A percentile compares a stretch with the other conserved stretches of the same genome.
Evolutionary conservation across 257 asterid species (phyloP).

Genomic region (Plantago ovata): DNA sequence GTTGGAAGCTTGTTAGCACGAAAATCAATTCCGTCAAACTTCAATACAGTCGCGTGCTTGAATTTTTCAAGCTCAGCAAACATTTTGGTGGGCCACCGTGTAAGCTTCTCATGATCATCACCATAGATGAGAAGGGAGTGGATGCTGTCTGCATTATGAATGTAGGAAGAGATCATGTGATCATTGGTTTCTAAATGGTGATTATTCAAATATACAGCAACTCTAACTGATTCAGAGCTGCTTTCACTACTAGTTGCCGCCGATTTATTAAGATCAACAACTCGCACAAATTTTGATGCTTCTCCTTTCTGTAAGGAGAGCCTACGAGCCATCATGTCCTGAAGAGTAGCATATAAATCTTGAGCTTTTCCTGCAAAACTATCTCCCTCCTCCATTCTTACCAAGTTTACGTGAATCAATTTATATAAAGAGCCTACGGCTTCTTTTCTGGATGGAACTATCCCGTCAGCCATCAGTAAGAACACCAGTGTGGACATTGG

Average conservation of each 20-base stretch:
- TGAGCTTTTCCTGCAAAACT: too few species aligned
- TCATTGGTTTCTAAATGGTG: neutral
- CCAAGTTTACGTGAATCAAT: too few species aligned
- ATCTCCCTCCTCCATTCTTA: neutral
- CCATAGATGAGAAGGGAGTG: constrained; percentile 8
- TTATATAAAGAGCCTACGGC: neutral
- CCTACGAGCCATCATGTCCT: too few species aligned
- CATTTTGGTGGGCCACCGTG: neutral
- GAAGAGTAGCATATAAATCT: too few species aligned
- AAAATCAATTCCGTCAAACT: constrained; percentile 1
- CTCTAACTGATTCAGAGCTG: neutral
- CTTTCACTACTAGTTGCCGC: too few species aligned
- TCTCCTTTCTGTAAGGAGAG: too few species aligned
- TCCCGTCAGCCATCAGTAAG: constrained; percentile 16
- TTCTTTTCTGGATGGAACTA: neutral
- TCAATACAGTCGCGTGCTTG: neutral
- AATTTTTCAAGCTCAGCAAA: neutral
- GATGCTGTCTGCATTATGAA: constrained; percentile 9
- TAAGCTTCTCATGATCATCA: too few species aligned
- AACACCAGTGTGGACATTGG: neutral
- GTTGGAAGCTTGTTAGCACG: neutral
- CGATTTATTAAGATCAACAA: too few species aligned
- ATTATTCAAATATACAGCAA: constrained; percentile 1
- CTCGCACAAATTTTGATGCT: too few species aligned
- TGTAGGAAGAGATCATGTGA: neutral